Base-by-base conservation (phyloP, 768 basidiomycete genomes). In the Thelephora ganbajun region DNA sequence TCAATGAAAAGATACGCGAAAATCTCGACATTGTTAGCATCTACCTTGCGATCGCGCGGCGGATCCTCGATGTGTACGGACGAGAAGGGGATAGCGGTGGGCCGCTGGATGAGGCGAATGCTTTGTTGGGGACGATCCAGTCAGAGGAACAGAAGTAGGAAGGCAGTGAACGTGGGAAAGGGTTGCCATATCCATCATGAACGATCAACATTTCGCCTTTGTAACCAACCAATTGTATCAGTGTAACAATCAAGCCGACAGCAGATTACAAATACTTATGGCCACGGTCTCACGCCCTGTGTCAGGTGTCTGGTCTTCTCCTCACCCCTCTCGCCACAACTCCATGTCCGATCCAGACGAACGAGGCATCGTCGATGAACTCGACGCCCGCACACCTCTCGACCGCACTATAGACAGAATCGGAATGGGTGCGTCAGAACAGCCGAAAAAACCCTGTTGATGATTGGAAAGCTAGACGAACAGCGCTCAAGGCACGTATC, bases 361-460 rank as follows among this genome's bases (percentile, higher is more conserved):
- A 41, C 39, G 12, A 18, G 67, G 65, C 30, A 36, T 46, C 20
- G 20, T 52, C 64, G 55, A 49, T 35, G 57, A 54, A 20, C 37
- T 54, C 23, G 67, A 66, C 47, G 54, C 48, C 22, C 56, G 68
- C 26, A 67, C 66, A 0, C 67, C 69, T 56, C 69, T 93, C 22
- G 90, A 93, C 65, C 83, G 70, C 57, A 91, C 90, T 1, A 89
- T 93, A 62, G 88, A 91, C 59, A 73, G 79, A 35, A 91, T 93
- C 57, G 90, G 89, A 23, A 88, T 94, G 89, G 89, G 87, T 60
- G 49, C 47, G 70, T 59, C 22, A 22, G 18, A 41, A 9, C 26
- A 9, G 39, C 39, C 7, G 16, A 4, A 6, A 9, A 41, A 16
- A 16, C 39, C 14, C 39, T 14, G 9, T 41, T 41, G 7, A 30